Base-by-base conservation (phyloP, 2,329 filamentous ascomycete species). In the Exophiala phaeomuriformis region DNA sequence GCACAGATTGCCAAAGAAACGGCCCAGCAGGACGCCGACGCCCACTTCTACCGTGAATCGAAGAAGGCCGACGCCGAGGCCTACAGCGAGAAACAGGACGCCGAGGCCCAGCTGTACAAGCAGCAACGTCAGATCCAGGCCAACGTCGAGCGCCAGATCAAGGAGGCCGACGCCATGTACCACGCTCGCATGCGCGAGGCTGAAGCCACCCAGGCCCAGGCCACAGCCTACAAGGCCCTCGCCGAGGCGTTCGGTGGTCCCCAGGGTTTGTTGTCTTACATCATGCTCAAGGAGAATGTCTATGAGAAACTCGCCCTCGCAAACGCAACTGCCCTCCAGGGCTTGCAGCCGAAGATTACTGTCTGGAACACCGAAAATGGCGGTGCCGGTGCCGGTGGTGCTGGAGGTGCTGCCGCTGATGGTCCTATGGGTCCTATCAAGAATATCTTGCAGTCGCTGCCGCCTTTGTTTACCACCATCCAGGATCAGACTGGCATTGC, bases 401-500 rank as follows among this genome's bases (percentile, higher is more conserved):
- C 70, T n/a, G 72, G 66, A 40, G 71, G 69, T 29, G 68, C 70
- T 40, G 57, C 62, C 31, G n/a, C n/a, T n/a, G 73, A 79, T 51
- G 83, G 78, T 51, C 83, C 77, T 5, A 72, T 77, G 28, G 80
- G 79, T 1, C 78, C 85, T 3, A 84, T 93, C 71, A 77, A 87
- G 60, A 90, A 91, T 62, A 78, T 94, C 36, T 90, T 93, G 72
- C 88, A 93, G 75, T 86, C 83, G 67, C 74, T 94, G 57, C 89
- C 89, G 35, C 89, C 89, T 3, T 76, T 94, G 19, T 83, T 94
- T 72, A 83, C 79, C 6, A 94, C 89, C 0, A 91, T 95, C 64
- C 85, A 93, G 63, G 88, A 94, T 56, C 89, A 95, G 75, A 94
- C 88, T 0, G 88, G 88, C 0, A 90, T 94, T 64, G 77, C 79